Percentiles rank a stretch among this genome's conserved stretches.
phyloP scores from a whole-genome alignment of 108 stramenopile genomes.

The Discostella pseudostelligera region DNA sequence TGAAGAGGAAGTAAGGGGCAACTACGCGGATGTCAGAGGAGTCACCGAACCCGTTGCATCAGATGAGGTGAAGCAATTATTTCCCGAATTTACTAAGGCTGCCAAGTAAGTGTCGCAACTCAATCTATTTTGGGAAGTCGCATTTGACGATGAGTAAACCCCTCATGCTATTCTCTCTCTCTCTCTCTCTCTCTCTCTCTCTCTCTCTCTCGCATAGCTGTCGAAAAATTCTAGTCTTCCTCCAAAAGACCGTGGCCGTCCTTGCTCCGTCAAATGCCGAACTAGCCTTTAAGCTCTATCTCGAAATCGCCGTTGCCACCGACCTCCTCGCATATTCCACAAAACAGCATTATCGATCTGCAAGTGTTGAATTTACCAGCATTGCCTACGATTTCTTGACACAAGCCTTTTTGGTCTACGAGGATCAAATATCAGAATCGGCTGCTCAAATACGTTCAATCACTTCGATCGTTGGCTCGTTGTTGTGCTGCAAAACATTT shows the following conservation, averaged over 20 bases:
- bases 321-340: constrained; percentile 55
- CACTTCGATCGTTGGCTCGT: constrained; percentile 85
- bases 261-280: constrained; percentile 77
- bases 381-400: constrained; percentile 95
- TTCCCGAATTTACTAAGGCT: constrained; percentile 35
- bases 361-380: constrained; percentile 52
- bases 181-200: not conserved
- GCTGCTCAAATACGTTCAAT: constrained; percentile 84
- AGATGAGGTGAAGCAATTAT: constrained; percentile 15
- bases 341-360: constrained; percentile 8
- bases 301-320: constrained; percentile 88
- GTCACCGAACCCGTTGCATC: not conserved
- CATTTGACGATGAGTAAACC: not conserved
- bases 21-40: not conserved
- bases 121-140: not conserved
- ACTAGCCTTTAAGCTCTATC: constrained; percentile 78
- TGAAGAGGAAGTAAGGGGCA: constrained; percentile 8
- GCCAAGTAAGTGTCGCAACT: constrained; percentile 31
- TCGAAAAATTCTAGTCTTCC: constrained; percentile 92
- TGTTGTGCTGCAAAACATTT: constrained; percentile 68
- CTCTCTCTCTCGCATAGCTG: constrained; percentile 37
- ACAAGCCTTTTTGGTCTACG: constrained; percentile 93
- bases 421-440: constrained; percentile 87
- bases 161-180: constrained; percentile 3
- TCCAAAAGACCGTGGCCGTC: constrained; percentile 88